Evolutionary conservation across 495 filamentous ascomycete species (phyloP), one percentile per base, ranked within the genome.

Genomic region (Aspergillus indologenus): DNA sequence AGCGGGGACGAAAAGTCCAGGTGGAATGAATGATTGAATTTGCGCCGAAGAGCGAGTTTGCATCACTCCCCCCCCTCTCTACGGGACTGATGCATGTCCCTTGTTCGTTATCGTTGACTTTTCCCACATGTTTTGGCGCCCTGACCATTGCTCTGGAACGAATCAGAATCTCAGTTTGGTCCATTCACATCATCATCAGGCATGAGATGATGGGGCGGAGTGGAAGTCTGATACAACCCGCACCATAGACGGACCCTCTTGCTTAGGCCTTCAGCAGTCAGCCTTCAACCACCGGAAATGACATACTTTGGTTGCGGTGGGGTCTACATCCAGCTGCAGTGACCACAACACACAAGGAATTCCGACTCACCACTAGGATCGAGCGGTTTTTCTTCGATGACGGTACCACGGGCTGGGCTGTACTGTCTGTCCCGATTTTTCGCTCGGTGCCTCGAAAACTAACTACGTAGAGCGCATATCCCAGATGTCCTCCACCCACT

Each of bases 401-500:
- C 59, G 58, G 52, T 52, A 57, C 60, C 64, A 63, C 53, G 61
- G 64, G 60, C 44, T 60, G 61, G 64, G 60, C 44, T 60, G 50
- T 48, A 58, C 46, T n/a, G 15, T 49, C 46, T 46, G 34, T 59
- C 42, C 20, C 19, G 20, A 40, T 14, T 40, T 29, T 9, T 29
- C 26, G 34, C 34, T 8, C 5, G 12, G 34, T 40, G 34, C 34
- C 34, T 40, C 34, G n/a, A n/a, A 40, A 40, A 29, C 26, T 29
- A 29, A 29, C 26, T 29, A 29, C 47, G 19, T 29, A 31, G 48
- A 29, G 22, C 24, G 23, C 24, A 31, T 31, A 17, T 29, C 15
- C 47, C 48, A 51, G 48, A 29, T 17, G 45, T 47, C 26, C 19
- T 56, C 45, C 45, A 54, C 45, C 34, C 45, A 44, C 56, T 22